Base-by-base conservation (phyloP, 306 rosid species). In the Vigna angularis region DNA sequence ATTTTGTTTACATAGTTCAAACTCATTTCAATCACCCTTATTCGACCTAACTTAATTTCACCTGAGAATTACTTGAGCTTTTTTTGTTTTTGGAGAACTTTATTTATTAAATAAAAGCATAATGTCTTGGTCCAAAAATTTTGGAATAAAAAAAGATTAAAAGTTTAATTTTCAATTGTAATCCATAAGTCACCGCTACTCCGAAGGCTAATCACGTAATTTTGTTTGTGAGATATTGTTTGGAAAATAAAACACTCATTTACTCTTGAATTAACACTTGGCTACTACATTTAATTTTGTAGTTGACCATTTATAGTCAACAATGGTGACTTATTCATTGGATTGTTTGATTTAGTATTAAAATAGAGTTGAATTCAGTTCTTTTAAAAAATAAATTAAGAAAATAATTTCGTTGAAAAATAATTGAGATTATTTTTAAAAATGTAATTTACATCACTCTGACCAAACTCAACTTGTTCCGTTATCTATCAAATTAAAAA, bases 271-370 rank as follows among this genome's bases (percentile, higher is more conserved):
- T 34, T 7, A 42, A 71, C 13, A 18, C 63, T 0, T 20, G 15
- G 64, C 2, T 57, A 13, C 3, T 11, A 6, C 4, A 3, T 44
- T 10, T 44, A 70, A 49, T 16, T 8, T 16, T 16, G 47, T 24
- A 72, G 51, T 70, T 51, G 62, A 51, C 63, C 18, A 70, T 30
- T 18, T 9, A 38, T 9, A 45, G 56, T 67, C 56, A 67, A 47
- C 17, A 34, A 10, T 12, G 50, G 36, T 20, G 28, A 32, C 47
- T 14, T 59, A 9, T 57, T 8, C 3, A 20, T 53, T n/a, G 18
- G 57, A 34, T 34, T 34, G 38, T 55, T 22, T 56, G 34, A 56
- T 55, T 18, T 55, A 9, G 3, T 22, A 24, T 57, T 11, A 57
- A 57, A 57, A 57, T 24, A 24, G 3, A 24, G 36, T 57, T 57